phyloP scores from a whole-genome alignment of 1,139 yeast species.

The Debaryomyces singareniensis region DNA sequence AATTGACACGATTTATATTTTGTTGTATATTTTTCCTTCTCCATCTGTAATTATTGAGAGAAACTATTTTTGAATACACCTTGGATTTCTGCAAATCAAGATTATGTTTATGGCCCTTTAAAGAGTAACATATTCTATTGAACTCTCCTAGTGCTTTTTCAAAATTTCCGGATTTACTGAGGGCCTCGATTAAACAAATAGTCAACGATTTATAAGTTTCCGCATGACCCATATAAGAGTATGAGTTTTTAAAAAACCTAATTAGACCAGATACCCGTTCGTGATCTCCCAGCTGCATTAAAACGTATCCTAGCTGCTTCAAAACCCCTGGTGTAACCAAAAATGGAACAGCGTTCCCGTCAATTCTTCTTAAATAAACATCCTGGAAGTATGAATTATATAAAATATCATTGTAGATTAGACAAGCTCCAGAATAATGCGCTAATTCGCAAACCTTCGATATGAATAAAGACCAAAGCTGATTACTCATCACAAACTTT shows the following conservation, averaged over 20 bases:
- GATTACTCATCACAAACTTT: constrained; percentile 22
- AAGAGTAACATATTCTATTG: constrained; percentile 14
- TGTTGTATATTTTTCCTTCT: constrained; percentile 19
- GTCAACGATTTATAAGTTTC: constrained; percentile 20
- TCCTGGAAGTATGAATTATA: constrained; percentile 16
- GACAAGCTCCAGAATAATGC: constrained; percentile 27
- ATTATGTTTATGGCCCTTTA: constrained; percentile 9
- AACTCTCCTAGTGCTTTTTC: constrained; percentile 20
- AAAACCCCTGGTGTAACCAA: constrained; percentile 21
- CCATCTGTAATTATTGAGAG: constrained; percentile 18
- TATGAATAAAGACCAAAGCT: constrained; percentile 28
- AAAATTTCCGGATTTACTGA: constrained; percentile 18
- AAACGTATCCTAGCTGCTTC: constrained; percentile 22
- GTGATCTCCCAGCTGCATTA: constrained; percentile 20
- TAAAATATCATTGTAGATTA: constrained; percentile 32
- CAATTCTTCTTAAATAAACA: constrained; percentile 4
- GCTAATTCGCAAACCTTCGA: constrained; percentile 19
- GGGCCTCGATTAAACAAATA: constrained; percentile 26
- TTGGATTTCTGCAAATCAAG: background rate
- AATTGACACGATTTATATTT: constrained; percentile 8
- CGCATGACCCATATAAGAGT: constrained; percentile 28
- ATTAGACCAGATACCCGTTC: constrained; percentile 24
- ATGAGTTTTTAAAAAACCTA: constrained; percentile 32
- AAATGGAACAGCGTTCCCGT: constrained; percentile 22
- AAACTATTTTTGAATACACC: constrained; percentile 7